Conservation (phyloP, 2,329 filamentous ascomycete species). For the Hypoxylon sp. region DNA sequence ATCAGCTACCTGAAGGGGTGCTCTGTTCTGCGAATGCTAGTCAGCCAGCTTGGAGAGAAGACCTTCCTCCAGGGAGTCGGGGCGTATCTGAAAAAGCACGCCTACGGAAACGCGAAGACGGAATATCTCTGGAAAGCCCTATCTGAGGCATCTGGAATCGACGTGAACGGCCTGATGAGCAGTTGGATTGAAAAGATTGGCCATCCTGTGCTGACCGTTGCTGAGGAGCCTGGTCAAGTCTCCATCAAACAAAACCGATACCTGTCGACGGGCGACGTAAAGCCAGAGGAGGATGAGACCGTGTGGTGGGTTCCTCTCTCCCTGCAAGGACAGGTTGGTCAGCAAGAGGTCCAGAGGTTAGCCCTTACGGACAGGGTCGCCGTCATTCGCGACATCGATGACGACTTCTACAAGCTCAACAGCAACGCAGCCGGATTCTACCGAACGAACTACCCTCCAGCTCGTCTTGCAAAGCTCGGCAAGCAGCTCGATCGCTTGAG, state of each 20-base stretch:
- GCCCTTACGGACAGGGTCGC: conserved; percentile 80
- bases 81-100: conserved; percentile 86
- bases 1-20: conserved; percentile 98
- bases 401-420: conserved; percentile 93
- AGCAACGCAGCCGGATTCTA: conserved; percentile 87
- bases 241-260: conserved; percentile 86
- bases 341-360: conserved; percentile 67
- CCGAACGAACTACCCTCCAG: conserved; percentile 90
- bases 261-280: conserved; percentile 88
- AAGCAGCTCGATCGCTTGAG: conserved; percentile 77
- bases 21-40: conserved; percentile 96
- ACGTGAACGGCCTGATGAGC: conserved; percentile 88
- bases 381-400: conserved; percentile 76
- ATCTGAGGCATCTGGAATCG: conserved; percentile 84
- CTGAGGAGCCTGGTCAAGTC: conserved; percentile 84
- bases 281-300: conserved; percentile 88
- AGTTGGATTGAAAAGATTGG: conserved; percentile 96
- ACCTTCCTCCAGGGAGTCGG: conserved; percentile 91
- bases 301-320: conserved; percentile 96
- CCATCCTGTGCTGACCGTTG: conserved; percentile 87
- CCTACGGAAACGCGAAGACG: conserved; percentile 90
- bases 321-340: conserved; percentile 76
- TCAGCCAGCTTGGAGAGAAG: conserved; percentile 85
- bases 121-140: conserved; percentile 90
- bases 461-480: conserved; percentile 81